These are phyloP conservation scores for Pelargonium fulgidum DNA, from an alignment of 441 rosid genomes.

Conservation along the genomic window DNA sequence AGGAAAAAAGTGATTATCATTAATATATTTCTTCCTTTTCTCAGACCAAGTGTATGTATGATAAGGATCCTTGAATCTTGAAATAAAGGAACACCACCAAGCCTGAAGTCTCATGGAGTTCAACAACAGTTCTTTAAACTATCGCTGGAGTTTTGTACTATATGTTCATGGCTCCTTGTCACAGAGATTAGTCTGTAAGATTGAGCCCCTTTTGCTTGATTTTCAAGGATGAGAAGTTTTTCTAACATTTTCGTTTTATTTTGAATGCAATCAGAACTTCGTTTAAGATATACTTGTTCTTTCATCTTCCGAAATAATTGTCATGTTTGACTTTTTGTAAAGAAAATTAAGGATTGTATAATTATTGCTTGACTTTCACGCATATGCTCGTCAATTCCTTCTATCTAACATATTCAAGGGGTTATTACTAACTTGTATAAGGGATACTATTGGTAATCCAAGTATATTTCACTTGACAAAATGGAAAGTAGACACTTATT, in stretches of 20 bases:
- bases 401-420: too few species aligned
- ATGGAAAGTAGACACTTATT: too few species aligned
- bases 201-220: background rate
- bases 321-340: too few species aligned
- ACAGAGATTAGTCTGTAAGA: background rate
- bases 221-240: background rate
- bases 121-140: background rate
- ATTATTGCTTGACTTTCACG: too few species aligned
- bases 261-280: background rate
- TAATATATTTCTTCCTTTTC: background rate
- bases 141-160: background rate
- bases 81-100: slow-evolving; percentile 4
- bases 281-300: background rate
- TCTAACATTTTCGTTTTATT: background rate
- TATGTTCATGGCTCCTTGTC: slow-evolving; percentile 1
- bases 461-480: too few species aligned
- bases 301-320: too few species aligned
- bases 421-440: too few species aligned
- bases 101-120: slow-evolving; percentile 3
- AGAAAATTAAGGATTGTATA: too few species aligned
- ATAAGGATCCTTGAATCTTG: background rate
- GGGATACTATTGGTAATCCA: too few species aligned
- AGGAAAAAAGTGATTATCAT: background rate
- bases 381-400: too few species aligned
- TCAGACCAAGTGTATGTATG: slow-evolving; percentile 7